Evolutionary conservation across 331 rosid species (phyloP), one percentile per base, ranked within the genome.

Genomic region (Quercus lobata): DNA sequence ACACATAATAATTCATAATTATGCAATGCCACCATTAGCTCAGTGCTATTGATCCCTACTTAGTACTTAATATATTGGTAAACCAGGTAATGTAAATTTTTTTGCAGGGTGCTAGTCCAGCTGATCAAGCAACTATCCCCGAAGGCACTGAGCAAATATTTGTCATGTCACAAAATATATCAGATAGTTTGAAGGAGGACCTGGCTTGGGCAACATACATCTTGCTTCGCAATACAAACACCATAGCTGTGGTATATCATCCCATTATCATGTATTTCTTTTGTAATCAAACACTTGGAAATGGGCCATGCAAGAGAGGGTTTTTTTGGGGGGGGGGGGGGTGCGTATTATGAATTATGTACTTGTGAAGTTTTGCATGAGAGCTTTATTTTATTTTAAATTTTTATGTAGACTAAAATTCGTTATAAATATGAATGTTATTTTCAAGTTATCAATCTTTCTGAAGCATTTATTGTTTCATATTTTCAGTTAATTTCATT

Each of bases 131-230:
- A 53, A 87, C 81, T 62, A 85, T 91, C 79, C 97, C 97, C 1
- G 90, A 88, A 58, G 94, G 86, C 15, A 78, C 89, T 32, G 88
- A 93, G 83, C 98, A 96, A 84, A 82, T 88, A 84, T 91, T 95
- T 85, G 81, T 87, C 83, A 82, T 95, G 88, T 89, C 99, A 14
- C 58, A 83, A 32, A 87, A 77, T 75, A 80, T 88, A 44, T 82
- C 74, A 41, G 81, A 89, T 79, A 77, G 81, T 83, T 61, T 71
- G 78, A 90, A 89, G 88, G 98, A 95, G 76, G 97, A 93, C 76
- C 71, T 95, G 74, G 98, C 99, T 82, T 93, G 98, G 99, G 89
- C 97, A 29, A 90, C 97, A 1, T 93, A 93, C 73, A 74, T 93
- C 81, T 75, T 93, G 82, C 80, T 95, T 82, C 93, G 96, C 68